These are phyloP conservation scores for Raffaelea deltoideospora DNA, from an alignment of 2,329 filamentous ascomycete genomes.

Conservation along the genomic window DNA sequence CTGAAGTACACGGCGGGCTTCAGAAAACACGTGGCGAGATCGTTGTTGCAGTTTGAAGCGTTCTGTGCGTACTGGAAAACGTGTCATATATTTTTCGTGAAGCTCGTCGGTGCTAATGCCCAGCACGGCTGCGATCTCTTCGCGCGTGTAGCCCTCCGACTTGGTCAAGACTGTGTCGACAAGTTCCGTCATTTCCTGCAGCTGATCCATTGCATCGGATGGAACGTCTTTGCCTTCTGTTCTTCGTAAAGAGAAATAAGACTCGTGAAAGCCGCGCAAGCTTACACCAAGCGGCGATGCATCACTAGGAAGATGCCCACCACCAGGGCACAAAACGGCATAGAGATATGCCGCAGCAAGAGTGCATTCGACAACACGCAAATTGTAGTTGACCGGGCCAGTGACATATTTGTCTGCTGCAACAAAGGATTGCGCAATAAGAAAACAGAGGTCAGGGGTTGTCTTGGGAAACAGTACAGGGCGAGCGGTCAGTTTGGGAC, in stretches of 20 bases:
- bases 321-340: constrained; percentile 38
- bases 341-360: constrained; percentile 62
- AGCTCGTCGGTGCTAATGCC: constrained; percentile 55
- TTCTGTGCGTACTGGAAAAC: constrained; percentile 78
- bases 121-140: constrained; percentile 61
- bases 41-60: constrained; percentile 78
- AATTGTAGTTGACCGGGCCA: constrained; percentile 87
- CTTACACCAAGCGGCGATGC: constrained; percentile 69
- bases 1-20: constrained; percentile 70
- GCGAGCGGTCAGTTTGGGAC: constrained; percentile 58
- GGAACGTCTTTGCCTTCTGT: constrained; percentile 19
- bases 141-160: constrained; percentile 73
- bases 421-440: constrained; percentile 90
- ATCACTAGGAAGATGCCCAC: constrained; percentile 55
- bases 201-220: constrained; percentile 40
- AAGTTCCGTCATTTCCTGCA: constrained; percentile 56
- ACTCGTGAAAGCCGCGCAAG: constrained; percentile 74
- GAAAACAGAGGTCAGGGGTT: constrained; percentile 70
- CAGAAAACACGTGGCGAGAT: constrained; percentile 78
- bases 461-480: constrained; percentile 73
- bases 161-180: constrained; percentile 57
- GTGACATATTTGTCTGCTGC: constrained; percentile 90
- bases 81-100: constrained; percentile 64
- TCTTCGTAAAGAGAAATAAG: constrained; percentile 49
- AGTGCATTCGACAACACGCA: constrained; percentile 89